Evolutionary conservation across 192 early-diverging fungal species (phyloP), one percentile per base, ranked within the genome.

Genomic region (Funneliformis geosporum): DNA sequence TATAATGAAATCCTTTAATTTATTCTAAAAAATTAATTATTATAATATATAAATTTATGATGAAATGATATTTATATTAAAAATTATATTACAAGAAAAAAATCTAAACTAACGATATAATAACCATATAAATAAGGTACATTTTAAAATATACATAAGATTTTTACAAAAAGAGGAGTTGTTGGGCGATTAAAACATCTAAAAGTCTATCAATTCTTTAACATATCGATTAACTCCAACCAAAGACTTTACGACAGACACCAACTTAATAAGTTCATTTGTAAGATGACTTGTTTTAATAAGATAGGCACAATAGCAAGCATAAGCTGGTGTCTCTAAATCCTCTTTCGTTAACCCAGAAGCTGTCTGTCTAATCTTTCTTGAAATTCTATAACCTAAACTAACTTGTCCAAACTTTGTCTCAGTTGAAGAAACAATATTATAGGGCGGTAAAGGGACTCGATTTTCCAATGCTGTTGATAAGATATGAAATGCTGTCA

Each of bases 251-350:
- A 85, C 71, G n/a, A 75, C 79, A 21, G 72, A 62, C 12, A 85
- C 62, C 2, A 85, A 42, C 5, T 81, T 46, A 44, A 81, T 75
- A 11, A 85, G 33, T 44, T 85, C 84, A 25, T 83, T 83, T 38
- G 73, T 77, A 7, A 85, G 70, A 40, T 85, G 84, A 42, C 83
- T 82, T 21, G 82, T 81, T 33, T 83, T 85, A 71, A 85, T 85
- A 10, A 85, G 42, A 60, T 85, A 85, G 2, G 82, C 70, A 50
- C 82, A 75, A 40, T 83, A 85, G 67, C 76, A 82, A 28, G 80
- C 79, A 61, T 81, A 83, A 21, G 76, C 84, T 46, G 72, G 70
- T 10, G 79, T 80, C 9, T 50, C 68, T 8, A 85, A 42, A 18
- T 76, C 64, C 4, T 76, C 28, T 4, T 40, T 67, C 23, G 50